Percentiles rank a stretch among this genome's conserved stretches.
Evolutionary conservation across 331 rosid genomes (phyloP).

Genomic region (Quercus lobata): DNA sequence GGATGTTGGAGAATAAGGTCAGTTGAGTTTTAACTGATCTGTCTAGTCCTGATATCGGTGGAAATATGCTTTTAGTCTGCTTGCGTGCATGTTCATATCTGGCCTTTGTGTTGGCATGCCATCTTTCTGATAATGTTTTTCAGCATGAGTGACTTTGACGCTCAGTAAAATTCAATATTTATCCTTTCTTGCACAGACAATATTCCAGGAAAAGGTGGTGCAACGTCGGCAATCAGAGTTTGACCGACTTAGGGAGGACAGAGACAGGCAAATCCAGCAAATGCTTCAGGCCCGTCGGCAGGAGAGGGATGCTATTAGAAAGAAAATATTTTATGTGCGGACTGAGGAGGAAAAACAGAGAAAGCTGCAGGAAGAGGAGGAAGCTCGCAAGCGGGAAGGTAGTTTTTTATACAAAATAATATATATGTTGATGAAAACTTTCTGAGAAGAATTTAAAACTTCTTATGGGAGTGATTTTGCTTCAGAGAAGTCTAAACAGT

Average conservation of each 20-base stretch:
- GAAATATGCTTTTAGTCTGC: neutral
- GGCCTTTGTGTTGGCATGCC: neutral
- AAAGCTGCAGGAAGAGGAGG: slow-evolving; percentile 75
- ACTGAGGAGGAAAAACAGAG: slow-evolving; percentile 72
- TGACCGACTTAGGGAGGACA: slow-evolving; percentile 56
- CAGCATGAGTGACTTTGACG: neutral
- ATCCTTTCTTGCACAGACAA: slow-evolving; percentile 25
- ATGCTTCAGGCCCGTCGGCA: slow-evolving; percentile 56
- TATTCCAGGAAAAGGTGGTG: slow-evolving; percentile 63
- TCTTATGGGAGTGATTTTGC: neutral
- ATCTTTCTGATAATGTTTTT: neutral
- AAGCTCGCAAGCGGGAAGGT: slow-evolving; percentile 58
- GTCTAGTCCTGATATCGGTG: neutral
- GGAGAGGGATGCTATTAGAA: slow-evolving; percentile 72
- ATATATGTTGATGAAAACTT: neutral
- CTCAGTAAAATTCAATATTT: neutral
- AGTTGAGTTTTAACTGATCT: slow-evolving; percentile 11
- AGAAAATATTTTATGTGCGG: slow-evolving; percentile 64
- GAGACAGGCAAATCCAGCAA: slow-evolving; percentile 62
- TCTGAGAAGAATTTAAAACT: neutral
- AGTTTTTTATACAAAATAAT: neutral
- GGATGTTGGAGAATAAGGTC: slow-evolving; percentile 69
- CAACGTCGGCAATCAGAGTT: slow-evolving; percentile 64
- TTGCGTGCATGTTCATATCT: neutral
- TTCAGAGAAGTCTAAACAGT: neutral